Evolutionary conservation across 2,329 filamentous ascomycete species (phyloP).

Genomic region (Myriangium duriaei): DNA sequence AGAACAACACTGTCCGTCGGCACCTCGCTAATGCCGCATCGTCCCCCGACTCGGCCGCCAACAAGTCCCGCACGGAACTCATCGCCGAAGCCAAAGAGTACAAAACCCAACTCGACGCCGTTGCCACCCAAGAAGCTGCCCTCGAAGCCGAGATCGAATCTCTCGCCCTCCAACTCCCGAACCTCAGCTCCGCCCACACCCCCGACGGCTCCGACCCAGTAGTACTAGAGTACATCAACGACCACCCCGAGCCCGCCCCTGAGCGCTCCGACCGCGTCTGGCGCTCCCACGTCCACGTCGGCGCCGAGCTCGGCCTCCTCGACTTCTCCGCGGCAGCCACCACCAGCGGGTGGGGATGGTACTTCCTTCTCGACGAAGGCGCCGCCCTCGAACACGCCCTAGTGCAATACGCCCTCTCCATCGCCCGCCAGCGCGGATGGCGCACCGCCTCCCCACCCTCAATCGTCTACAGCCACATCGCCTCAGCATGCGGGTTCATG

Average conservation of each 20-base stretch:
- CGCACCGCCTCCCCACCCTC: conserved; percentile 70
- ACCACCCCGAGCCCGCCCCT: conserved; percentile 37
- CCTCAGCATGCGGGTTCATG: conserved; percentile 83
- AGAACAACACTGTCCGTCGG: conserved; percentile 47
- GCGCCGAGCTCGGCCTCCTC: conserved; percentile 71
- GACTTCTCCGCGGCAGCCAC: conserved; percentile 73
- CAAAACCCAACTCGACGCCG: conserved; percentile 48
- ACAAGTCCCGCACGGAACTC: conserved; percentile 35
- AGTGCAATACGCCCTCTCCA: conserved; percentile 68
- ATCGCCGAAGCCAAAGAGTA: conserved; percentile 51
- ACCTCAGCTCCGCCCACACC: conserved; percentile 66
- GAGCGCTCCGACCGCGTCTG: conserved; percentile 35
- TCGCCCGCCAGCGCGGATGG: conserved; percentile 66
- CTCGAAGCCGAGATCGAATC: conserved; percentile 54
- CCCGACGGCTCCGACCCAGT: conserved; percentile 55
- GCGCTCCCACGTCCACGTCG: conserved; percentile 77
- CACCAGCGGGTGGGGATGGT: conserved; percentile 95
- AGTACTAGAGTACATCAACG: conserved; percentile 68
- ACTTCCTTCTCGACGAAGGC: conserved; percentile 84
- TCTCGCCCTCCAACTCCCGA: conserved; percentile 70
- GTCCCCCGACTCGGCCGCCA: conserved; percentile 13
- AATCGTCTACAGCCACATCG: conserved; percentile 85
- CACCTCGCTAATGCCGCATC: conserved; percentile 13
- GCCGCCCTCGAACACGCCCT: conserved; percentile 92
- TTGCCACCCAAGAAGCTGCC: conserved; percentile 50